Evolutionary conservation across 768 basidiomycete species (phyloP), one percentile per base, ranked within the genome.

Genomic region (Coprinellus micaceus): DNA sequence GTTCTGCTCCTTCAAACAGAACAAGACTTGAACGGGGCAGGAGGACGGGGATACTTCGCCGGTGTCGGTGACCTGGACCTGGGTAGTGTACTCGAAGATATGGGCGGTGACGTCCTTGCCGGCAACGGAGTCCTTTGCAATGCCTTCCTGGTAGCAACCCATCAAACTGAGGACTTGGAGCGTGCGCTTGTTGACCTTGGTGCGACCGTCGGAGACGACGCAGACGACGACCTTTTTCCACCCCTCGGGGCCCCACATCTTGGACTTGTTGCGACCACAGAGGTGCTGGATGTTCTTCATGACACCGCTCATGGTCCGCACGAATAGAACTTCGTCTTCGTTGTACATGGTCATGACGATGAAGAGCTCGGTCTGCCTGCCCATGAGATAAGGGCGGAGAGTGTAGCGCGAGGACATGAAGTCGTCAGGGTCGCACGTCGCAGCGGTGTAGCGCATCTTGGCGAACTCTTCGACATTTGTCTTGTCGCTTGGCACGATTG

Each of bases 271-370:
- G 47, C 89, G 77, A 58, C 81, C 69, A 70, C 91, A 92, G 40
- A 93, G 78, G 67, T 91, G 88, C 10, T 88, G 84, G 46, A 93
- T 72, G 66, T 93, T 93, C 79, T 93, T 92, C 74, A 92, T 87
- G 47, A 92, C 91, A 54, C 89, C 89, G 58, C 92, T 91, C 88
- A 94, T 91, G 11, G 91, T 94, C 66, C 78, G 82, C 66, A 77
- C 76, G 67, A 91, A 92, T 25, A 91, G 75, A 9, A 85, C 75
- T 66, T 91, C 89, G 65, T 91, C 91, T 74, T 97, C 94, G 68
- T 95, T 95, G 69, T 91, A 91, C 92, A 96, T 95, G 43, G 94
- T 96, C 85, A 96, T 91, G 40, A 95, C 93, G 63, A 97, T 91
- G 73, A 96, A 94, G 13, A 97, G 79, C 71, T 96, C 94, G 9